Evolutionary conservation across 2,329 filamentous ascomycete genomes (phyloP), one percentile per base, ranked within the genome.

Genomic region (Raffaelea albimanens): DNA sequence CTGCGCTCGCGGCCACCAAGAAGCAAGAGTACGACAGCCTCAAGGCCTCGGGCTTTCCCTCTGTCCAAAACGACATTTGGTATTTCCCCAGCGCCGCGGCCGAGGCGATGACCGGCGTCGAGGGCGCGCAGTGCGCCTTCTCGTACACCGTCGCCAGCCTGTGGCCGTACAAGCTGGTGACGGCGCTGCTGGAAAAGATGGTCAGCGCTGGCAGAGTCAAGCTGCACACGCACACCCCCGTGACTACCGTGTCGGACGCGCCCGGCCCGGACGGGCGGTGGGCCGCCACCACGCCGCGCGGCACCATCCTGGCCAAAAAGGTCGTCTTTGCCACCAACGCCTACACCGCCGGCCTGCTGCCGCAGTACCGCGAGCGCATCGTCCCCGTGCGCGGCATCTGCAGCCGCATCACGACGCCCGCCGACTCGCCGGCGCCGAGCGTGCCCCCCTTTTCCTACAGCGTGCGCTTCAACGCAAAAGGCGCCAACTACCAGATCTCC

Each of bases 1-100:
- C 81, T 83, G 0, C 73, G 81, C 21, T 68, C 89, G 3, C 76
- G 71, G 1, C 64, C 67, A 39, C 65, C 25, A 29, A 29, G 25
- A 29, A 29, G 25, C 25, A 13, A 67, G 44, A 66, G 70, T 2
- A 58, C 60, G 13, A 60, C 77, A 16, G 64, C 73, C 38, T 63
- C 49, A 16, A 44, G 51, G 20, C 46, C 51, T 21, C 23, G 47
- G 51, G 22, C 9, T 19, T 33, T 16, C 14, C 40, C 40, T 7
- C 22, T 13, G 49, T 53, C 57, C 10, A 23, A 11, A 10, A 20
- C 18, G 41, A 43, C 41, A 18, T 43, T 16, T 43, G 21, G 25
- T 29, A 29, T 13, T 13, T 29, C 14, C 13, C 9, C 7, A 42
- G 42, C 18, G 19, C 36, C 3, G 25, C 10, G 3, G 46, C 46